A percentile compares a stretch with the other conserved stretches of the same genome.
Conservation (phyloP, 306 rosid species). For the Citrullus amarus region DNA sequence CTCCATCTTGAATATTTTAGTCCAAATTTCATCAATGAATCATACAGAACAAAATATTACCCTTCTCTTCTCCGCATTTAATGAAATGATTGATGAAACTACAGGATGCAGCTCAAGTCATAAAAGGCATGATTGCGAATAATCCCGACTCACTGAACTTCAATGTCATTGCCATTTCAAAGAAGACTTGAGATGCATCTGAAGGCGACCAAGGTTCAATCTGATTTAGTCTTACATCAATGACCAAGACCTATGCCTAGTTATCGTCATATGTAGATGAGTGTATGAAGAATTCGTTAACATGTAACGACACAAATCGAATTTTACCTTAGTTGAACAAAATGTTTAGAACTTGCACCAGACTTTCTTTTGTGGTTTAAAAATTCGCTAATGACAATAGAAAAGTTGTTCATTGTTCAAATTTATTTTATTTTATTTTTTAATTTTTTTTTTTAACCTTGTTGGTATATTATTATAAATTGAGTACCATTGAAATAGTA, state of each 20-base stretch:
- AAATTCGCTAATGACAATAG: background rate
- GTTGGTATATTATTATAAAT: no score
- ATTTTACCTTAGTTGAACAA: background rate
- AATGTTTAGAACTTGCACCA: background rate
- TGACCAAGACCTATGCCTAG: background rate
- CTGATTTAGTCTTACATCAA: background rate
- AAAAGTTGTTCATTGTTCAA: background rate
- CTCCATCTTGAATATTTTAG: no score
- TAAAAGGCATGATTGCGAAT: conserved; percentile 49
- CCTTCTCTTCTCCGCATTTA: background rate
- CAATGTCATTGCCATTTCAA: conserved; percentile 67
- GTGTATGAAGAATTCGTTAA: background rate
- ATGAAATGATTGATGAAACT: background rate
- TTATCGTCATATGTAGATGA: background rate
- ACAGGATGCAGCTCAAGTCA: conserved; percentile 78
- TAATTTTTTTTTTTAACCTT: no score
- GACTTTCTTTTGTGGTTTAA: background rate
- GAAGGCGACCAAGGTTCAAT: background rate
- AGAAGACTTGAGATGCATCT: conserved; percentile 22
- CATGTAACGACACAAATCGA: background rate
- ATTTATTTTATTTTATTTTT: no score
- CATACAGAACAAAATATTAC: background rate
- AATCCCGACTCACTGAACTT: conserved; percentile 61
- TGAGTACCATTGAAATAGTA: no score
- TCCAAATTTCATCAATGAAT: background rate